These are phyloP conservation scores for Blepharisma japonicum DNA, from an alignment of 73 alveolate genomes.

Conservation along the genomic window DNA sequence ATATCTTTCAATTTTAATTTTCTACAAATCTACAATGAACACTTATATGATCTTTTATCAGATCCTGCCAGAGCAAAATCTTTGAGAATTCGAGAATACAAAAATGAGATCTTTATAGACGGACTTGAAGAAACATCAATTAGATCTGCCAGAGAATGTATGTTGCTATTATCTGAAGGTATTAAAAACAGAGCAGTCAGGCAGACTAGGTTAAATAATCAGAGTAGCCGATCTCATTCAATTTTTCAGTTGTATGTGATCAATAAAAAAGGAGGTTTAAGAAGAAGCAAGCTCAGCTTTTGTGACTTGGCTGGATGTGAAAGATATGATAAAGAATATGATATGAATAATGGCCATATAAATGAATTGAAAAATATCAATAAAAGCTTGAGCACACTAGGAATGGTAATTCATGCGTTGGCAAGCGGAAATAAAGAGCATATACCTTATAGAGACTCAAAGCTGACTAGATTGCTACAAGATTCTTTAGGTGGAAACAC, in stretches of 20 bases:
- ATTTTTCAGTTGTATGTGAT: constrained; percentile 91
- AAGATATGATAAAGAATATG: constrained; percentile 77
- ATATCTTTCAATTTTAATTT: constrained; percentile 60
- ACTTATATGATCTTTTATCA: constrained; percentile 57
- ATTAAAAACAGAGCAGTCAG: constrained; percentile 78
- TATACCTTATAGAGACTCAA: constrained; percentile 89
- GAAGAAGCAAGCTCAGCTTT: constrained; percentile 60
- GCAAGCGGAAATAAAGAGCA: constrained; percentile 64
- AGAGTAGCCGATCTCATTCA: constrained; percentile 92
- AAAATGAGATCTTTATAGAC: constrained; percentile 91
- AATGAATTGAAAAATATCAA: constrained; percentile 82
- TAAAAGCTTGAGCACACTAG: constrained; percentile 79
- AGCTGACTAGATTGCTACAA: constrained; percentile 83
- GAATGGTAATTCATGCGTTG: constrained; percentile 84
- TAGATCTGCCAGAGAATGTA: constrained; percentile 80
- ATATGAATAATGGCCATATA: constrained; percentile 61
- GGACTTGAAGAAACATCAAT: constrained; percentile 96
- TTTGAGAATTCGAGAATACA: constrained; percentile 89
- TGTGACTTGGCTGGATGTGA: constrained; percentile 95
- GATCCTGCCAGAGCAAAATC: constrained; percentile 45
- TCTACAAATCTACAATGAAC: constrained; percentile 84
- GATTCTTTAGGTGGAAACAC: constrained; percentile 88
- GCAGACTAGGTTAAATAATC: constrained; percentile 92
- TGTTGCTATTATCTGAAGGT: constrained; percentile 82
- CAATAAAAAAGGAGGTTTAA: constrained; percentile 47